phyloP scores from a whole-genome alignment of 805 yeast genomes.

The Jamesozyma rosinii region DNA sequence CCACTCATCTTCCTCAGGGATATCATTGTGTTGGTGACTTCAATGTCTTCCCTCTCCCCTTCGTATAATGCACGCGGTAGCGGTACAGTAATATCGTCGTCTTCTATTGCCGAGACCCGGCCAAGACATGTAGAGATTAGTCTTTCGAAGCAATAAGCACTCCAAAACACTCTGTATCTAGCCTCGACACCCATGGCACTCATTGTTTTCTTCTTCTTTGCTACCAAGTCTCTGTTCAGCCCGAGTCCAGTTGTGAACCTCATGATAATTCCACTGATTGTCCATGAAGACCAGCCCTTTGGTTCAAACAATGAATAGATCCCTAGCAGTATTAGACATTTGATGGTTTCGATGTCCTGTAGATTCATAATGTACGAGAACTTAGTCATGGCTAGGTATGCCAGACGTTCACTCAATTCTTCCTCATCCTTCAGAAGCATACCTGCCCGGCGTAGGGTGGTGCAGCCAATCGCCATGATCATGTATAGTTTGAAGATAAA shows the following conservation, averaged over 20 bases:
- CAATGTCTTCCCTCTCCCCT: slow-evolving; percentile 36
- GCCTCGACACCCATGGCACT: slow-evolving; percentile 34
- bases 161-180: slow-evolving; percentile 41
- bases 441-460: slow-evolving; percentile 38
- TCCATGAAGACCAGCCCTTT: slow-evolving; percentile 43
- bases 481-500: slow-evolving; percentile 40
- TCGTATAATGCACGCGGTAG: slow-evolving; percentile 33
- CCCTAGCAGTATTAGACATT: slow-evolving; percentile 37
- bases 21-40: slow-evolving; percentile 36
- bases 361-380: slow-evolving; percentile 32
- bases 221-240: slow-evolving; percentile 33
- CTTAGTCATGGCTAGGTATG: slow-evolving; percentile 35
- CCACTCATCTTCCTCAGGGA: slow-evolving; percentile 41
- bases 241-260: slow-evolving; percentile 40
- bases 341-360: slow-evolving; percentile 36
- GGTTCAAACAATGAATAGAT: slow-evolving; percentile 45
- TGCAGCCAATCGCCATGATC: slow-evolving; percentile 48
- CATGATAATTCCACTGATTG: slow-evolving; percentile 40
- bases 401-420: slow-evolving; percentile 34
- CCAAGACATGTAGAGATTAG: slow-evolving; percentile 42
- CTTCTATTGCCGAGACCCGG: slow-evolving; percentile 40
- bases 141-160: slow-evolving; percentile 41
- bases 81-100: slow-evolving; percentile 42
- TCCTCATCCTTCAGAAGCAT: slow-evolving; percentile 31
- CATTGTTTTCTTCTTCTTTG: slow-evolving; percentile 24